phyloP scores from a whole-genome alignment of 2,329 filamentous ascomycete species.

The Monilinia laxa region DNA sequence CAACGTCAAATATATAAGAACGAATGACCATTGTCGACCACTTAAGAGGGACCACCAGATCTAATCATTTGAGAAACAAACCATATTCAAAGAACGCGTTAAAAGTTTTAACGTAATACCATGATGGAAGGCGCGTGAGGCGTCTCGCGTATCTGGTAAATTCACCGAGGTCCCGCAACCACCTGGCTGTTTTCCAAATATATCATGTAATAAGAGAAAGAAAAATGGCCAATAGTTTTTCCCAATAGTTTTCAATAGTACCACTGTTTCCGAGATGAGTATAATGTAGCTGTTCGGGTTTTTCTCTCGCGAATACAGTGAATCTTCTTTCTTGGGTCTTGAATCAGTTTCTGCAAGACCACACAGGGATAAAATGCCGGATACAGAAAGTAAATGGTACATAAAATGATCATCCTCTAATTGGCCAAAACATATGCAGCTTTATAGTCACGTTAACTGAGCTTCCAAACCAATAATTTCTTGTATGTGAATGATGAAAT shows the following conservation, averaged over 20 bases:
- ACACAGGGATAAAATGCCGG: background rate
- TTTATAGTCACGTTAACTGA: background rate
- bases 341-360: background rate
- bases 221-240: background rate
- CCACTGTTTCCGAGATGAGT: background rate
- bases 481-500: background rate
- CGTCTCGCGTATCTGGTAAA: constrained; percentile 1
- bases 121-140: background rate
- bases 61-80: constrained; percentile 21
- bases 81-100: background rate
- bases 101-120: constrained; percentile 3
- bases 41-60: constrained; percentile 12
- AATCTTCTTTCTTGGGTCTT: background rate
- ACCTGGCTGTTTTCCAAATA: constrained; percentile 3
- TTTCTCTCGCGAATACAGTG: background rate
- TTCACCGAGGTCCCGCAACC: background rate
- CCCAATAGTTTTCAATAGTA: background rate
- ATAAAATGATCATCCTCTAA: background rate
- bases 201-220: background rate
- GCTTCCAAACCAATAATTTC: background rate
- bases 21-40: constrained; percentile 2
- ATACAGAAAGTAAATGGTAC: background rate
- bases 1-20: background rate
- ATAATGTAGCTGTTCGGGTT: background rate
- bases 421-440: background rate